These are phyloP conservation scores for Eutrema heterophyllum DNA, from an alignment of 345 rosid genomes.

Conservation along the genomic window DNA sequence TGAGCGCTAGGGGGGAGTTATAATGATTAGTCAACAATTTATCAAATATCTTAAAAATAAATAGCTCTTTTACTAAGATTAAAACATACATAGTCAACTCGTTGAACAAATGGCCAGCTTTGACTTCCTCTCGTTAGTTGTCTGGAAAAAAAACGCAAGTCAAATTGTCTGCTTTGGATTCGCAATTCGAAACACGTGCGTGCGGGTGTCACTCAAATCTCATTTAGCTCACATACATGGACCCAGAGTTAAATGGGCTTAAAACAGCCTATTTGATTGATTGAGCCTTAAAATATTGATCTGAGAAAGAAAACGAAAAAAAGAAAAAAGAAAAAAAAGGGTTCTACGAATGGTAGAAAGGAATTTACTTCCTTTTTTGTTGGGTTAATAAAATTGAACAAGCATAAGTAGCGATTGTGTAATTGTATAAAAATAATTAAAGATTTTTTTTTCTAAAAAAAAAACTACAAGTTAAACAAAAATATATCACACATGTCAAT, in stretches of 20 bases:
- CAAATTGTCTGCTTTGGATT: conserved; percentile 4
- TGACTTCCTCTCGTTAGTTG: conserved; percentile 8
- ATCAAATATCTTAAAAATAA: neutral
- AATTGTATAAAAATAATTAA: neutral
- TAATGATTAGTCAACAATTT: conserved; percentile 9
- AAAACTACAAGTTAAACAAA: no score
- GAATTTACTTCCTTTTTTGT: neutral
- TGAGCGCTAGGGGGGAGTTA: neutral
- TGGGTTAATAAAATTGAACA: neutral
- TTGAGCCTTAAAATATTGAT: neutral
- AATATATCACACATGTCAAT: no score
- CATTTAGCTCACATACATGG: no score
- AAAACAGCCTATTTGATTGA: neutral
- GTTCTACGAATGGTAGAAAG: no score
- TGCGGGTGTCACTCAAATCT: conserved; percentile 1
- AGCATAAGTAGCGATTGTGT: neutral
- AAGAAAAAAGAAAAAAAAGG: no score
- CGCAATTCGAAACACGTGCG: neutral
- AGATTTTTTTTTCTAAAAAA: no score
- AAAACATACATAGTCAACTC: conserved; percentile 5
- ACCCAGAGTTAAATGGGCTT: neutral
- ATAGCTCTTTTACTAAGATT: neutral
- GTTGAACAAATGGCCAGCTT: conserved; percentile 17
- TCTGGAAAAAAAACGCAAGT: neutral
- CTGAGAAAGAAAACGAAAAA: neutral